phyloP scores from a whole-genome alignment of 2,329 filamentous ascomycete species.

The Curvularia spicifera region DNA sequence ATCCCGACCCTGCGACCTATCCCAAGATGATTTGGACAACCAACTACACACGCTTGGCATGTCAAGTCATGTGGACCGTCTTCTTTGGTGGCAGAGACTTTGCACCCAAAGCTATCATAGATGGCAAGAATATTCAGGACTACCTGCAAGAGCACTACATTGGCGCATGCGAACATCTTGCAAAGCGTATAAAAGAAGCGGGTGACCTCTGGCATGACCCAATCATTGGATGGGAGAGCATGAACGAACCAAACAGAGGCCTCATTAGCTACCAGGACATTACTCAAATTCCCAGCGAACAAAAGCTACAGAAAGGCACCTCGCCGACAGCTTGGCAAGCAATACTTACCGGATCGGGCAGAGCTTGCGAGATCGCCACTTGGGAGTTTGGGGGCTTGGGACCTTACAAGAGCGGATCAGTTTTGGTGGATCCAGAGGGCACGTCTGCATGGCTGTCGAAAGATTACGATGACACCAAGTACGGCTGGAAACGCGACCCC shows the following conservation, averaged over 20 bases:
- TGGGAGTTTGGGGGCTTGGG: conserved; percentile 96
- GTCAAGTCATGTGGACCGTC: conserved; percentile 89
- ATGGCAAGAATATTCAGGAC: conserved; percentile 95
- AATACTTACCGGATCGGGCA: conserved; percentile 87
- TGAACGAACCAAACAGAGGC: conserved; percentile 94
- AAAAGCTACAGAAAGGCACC: conserved; percentile 90
- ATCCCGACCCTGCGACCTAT: conserved; percentile 80
- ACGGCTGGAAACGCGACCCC: conserved; percentile 87
- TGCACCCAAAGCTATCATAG: conserved; percentile 92
- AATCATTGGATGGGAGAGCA: conserved; percentile 92
- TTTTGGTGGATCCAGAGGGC: conserved; percentile 86
- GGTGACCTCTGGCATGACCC: conserved; percentile 86
- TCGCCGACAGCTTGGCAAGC: conserved; percentile 94
- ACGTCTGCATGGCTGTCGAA: conserved; percentile 81
- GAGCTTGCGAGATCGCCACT: conserved; percentile 85
- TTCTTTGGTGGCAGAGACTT: conserved; percentile 93
- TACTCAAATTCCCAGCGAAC: conserved; percentile 79
- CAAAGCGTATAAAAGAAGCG: conserved; percentile 83
- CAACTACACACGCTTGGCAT: conserved; percentile 88
- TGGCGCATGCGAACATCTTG: conserved; percentile 78
- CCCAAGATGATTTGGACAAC: conserved; percentile 99
- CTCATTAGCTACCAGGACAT: conserved; percentile 84
- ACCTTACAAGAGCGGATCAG: conserved; percentile 84
- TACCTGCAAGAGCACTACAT: conserved; percentile 90
- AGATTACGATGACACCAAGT: conserved; percentile 84